Base-by-base conservation (phyloP, 495 filamentous ascomycete genomes). In the Penicillium turbatum region DNA sequence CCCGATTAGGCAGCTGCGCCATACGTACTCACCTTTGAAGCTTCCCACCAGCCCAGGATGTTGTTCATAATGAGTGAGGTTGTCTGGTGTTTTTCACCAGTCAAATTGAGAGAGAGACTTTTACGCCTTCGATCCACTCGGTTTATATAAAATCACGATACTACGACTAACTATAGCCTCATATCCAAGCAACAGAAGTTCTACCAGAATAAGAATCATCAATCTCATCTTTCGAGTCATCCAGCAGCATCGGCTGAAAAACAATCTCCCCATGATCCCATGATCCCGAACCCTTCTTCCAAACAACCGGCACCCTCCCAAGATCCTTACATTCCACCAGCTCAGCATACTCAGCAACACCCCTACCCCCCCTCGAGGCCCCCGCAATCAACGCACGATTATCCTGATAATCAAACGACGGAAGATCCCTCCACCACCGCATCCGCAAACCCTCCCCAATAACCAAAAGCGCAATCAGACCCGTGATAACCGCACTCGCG, bases 401-500 rank as follows among this genome's bases (percentile, higher is more conserved):
- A 42, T 61, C 60, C 11, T 46, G 56, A 38, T 62, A 63, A 36
- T 61, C 59, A 48, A 63, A 63, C 13, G 7, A 13, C 2, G 53
- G 42, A 27, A 63, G 37, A 15, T 29, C 41, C 10, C 19, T 40
- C 58, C 60, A 63, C 12, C 53, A 39, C 31, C 43, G 42, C 21
- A 59, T 57, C 0, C 58, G 39, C n/a, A 61, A 0, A n/a, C 40
- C 56, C 34, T 63, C 55, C 17, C 42, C 46, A 5, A 63, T n/a
- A 15, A 63, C 32, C 6, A 61, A 12, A 11, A 63, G 30, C 16
- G 61, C 17, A 35, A 70, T 52, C 11, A 62, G 2, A 15, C 48
- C 19, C 5, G 58, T 64, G 19, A 69, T 37, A 1, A 37, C 29
- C 8, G 64, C 55, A 48, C 68, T 57, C 41, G 65, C 40, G 49